Conservation (phyloP, 495 filamentous ascomycete genomes). For the Hypoxylon subgilvum region DNA sequence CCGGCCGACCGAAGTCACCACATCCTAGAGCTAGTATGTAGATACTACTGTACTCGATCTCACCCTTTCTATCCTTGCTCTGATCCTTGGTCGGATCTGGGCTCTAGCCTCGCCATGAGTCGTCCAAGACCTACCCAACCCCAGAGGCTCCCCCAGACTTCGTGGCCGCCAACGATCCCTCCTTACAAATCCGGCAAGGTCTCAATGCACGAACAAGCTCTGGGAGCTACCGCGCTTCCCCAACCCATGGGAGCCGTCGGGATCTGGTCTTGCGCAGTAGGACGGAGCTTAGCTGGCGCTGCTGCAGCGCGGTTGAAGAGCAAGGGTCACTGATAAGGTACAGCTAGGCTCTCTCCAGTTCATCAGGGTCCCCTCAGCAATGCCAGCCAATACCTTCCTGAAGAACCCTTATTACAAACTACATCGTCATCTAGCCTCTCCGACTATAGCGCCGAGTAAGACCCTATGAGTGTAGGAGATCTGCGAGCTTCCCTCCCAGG, state of each 20-base stretch:
- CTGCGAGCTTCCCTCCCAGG: constrained; percentile 35
- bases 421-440: constrained; percentile 36
- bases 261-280: constrained; percentile 19
- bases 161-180: constrained; percentile 9
- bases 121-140: constrained; percentile 4
- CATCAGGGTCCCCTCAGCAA: constrained; percentile 21
- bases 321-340: constrained; percentile 33
- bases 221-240: constrained; percentile 35
- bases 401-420: constrained; percentile 32
- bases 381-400: constrained; percentile 21
- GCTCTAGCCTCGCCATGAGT: too few species aligned
- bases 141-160: constrained; percentile 7
- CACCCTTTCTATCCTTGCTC: constrained; percentile 21
- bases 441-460: constrained; percentile 38
- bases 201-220: constrained; percentile 29
- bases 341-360: constrained; percentile 10
- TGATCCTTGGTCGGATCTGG: constrained; percentile 32
- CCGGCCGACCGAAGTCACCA: constrained; percentile 31
- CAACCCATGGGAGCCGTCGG: constrained; percentile 22
- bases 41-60: too few species aligned
- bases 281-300: constrained; percentile 1
- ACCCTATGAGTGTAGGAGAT: constrained; percentile 34
- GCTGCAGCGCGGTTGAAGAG: constrained; percentile 7
- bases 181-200: constrained; percentile 7
- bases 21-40: constrained; percentile 14